Evolutionary conservation across 331 rosid species (phyloP).

Genomic region (Erythrophleum ivorense): DNA sequence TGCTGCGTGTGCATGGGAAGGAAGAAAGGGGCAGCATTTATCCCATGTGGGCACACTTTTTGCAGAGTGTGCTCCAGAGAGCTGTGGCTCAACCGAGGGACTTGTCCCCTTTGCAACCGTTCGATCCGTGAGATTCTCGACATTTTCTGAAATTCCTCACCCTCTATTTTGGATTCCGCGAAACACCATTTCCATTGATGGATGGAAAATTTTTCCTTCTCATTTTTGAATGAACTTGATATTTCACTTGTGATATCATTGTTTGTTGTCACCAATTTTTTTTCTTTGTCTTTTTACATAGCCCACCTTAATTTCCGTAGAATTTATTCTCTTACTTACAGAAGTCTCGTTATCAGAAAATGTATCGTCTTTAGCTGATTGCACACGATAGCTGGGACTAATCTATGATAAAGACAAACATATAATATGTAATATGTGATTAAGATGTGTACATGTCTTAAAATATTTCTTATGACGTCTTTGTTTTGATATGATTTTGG

Average conservation of each 20-base stretch:
- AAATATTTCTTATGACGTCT: not conserved
- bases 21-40: conserved; percentile 91
- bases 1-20: conserved; percentile 99
- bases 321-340: not conserved
- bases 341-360: not conserved
- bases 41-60: conserved; percentile 97
- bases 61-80: conserved; percentile 97
- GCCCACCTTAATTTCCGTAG: not conserved
- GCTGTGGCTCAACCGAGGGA: conserved; percentile 89
- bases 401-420: not conserved
- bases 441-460: not conserved
- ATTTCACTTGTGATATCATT: not conserved
- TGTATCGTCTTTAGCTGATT: not conserved
- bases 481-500: not conserved
- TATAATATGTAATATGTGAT: not conserved
- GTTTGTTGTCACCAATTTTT: not conserved
- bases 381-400: not conserved
- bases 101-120: conserved; percentile 95
- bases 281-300: not conserved
- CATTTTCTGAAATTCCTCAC: conserved; percentile 60
- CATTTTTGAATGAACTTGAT: not conserved
- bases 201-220: not conserved
- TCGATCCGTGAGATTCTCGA: conserved; percentile 88
- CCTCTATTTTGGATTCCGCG: not conserved
- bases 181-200: not conserved